Conservation (phyloP, 331 rosid genomes). For the Cucumis variabilis region DNA sequence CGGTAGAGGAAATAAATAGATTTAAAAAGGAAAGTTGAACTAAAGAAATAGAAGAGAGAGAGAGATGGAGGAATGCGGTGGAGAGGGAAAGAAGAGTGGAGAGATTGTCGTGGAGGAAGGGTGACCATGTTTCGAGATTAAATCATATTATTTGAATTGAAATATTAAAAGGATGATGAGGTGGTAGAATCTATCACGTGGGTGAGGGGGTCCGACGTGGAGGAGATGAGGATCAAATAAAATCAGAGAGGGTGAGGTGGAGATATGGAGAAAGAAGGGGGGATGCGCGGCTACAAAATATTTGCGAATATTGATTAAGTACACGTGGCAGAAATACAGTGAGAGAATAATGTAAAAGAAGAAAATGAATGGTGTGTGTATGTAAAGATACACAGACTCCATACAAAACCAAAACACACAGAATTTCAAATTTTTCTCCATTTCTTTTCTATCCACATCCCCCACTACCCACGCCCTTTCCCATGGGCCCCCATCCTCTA, state of each 20-base stretch:
- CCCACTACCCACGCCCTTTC: neutral
- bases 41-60: neutral
- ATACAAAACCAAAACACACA: neutral
- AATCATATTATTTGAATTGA: no score
- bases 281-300: neutral
- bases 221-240: neutral
- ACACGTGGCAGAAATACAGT: neutral
- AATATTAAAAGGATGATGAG: neutral
- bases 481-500: neutral
- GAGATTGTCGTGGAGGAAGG: constrained; percentile 23
- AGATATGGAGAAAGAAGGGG: constrained; percentile 10
- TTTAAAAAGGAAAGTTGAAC: neutral
- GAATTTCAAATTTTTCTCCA: neutral
- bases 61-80: constrained; percentile 9
- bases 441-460: neutral
- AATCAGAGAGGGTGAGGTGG: constrained; percentile 27
- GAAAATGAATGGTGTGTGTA: neutral
- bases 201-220: constrained; percentile 19
- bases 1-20: neutral
- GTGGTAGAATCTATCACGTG: constrained; percentile 29
- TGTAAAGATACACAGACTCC: no score
- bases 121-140: neutral
- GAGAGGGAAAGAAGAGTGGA: constrained; percentile 24
- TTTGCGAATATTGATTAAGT: neutral
- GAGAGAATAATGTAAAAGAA: no score